phyloP scores from a whole-genome alignment of 148 eudicot species.

The Rhododendron mucronatum region DNA sequence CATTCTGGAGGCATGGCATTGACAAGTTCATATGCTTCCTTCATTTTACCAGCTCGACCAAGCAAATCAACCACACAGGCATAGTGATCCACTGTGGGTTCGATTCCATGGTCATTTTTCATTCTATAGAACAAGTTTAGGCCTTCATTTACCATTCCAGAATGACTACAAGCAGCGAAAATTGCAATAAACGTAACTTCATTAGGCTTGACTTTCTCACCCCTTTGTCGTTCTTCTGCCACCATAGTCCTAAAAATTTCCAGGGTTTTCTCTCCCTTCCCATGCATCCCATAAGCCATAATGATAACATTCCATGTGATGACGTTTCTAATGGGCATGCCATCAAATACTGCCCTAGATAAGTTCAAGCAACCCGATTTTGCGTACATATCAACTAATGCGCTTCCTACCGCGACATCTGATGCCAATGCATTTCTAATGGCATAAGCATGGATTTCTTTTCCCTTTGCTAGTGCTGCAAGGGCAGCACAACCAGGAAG shows the following conservation, averaged over 20 bases:
- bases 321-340: slow-evolving; percentile 58
- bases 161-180: slow-evolving; percentile 72
- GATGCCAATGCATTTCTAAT: slow-evolving; percentile 50
- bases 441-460: slow-evolving; percentile 80
- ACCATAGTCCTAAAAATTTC: slow-evolving; percentile 50
- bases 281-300: slow-evolving; percentile 93
- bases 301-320: slow-evolving; percentile 89
- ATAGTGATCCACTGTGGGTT: slow-evolving; percentile 63
- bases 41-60: slow-evolving; percentile 72
- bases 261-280: slow-evolving; percentile 63
- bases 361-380: slow-evolving; percentile 76
- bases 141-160: slow-evolving; percentile 65
- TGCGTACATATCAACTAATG: slow-evolving; percentile 83
- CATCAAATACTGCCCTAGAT: slow-evolving; percentile 57
- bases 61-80: slow-evolving; percentile 76
- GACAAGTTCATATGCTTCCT: slow-evolving; percentile 54
- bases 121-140: slow-evolving; percentile 43
- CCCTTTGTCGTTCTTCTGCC: slow-evolving; percentile 22
- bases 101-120: slow-evolving; percentile 42
- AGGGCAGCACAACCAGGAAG: slow-evolving; percentile 88
- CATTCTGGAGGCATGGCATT: slow-evolving; percentile 48
- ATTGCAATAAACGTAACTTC: slow-evolving; percentile 61
- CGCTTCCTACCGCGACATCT: slow-evolving; percentile 83
- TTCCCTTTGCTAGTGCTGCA: slow-evolving; percentile 72
- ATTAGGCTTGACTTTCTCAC: slow-evolving; percentile 47